These are phyloP conservation scores for Auriscalpium microsporum DNA, from an alignment of 768 basidiomycete genomes.

Conservation along the genomic window DNA sequence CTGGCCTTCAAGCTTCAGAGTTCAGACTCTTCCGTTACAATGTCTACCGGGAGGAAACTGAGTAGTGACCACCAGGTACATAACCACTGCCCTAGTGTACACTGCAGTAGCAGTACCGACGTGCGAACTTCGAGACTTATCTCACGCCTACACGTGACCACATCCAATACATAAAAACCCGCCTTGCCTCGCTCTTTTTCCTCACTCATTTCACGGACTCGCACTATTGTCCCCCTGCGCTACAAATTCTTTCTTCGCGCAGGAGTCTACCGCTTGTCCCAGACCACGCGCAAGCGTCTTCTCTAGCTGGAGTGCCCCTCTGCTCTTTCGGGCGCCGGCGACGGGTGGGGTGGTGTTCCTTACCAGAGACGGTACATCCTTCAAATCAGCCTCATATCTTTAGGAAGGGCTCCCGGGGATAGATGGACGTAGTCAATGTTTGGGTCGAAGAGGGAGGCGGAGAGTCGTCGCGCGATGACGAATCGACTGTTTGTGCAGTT, in stretches of 20 bases:
- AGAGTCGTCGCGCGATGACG: neutral
- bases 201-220: constrained; percentile 28
- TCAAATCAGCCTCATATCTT: neutral
- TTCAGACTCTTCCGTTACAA: too few species aligned
- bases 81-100: too few species aligned
- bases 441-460: neutral
- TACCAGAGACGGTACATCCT: constrained; percentile 29
- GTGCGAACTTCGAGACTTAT: too few species aligned
- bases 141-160: too few species aligned
- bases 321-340: constrained; percentile 14
- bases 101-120: too few species aligned
- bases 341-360: constrained; percentile 28
- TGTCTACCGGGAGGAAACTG: too few species aligned
- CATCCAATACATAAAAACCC: too few species aligned
- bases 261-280: constrained; percentile 33
- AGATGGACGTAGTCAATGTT: neutral
- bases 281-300: constrained; percentile 17
- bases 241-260: constrained; percentile 21
- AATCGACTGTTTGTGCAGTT: too few species aligned
- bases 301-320: constrained; percentile 29
- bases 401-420: neutral
- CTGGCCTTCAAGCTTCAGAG: too few species aligned
- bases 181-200: neutral
- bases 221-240: constrained; percentile 35
- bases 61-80: too few species aligned